Conservation (phyloP, 345 rosid species). For the Eucalyptus dawsonii region DNA sequence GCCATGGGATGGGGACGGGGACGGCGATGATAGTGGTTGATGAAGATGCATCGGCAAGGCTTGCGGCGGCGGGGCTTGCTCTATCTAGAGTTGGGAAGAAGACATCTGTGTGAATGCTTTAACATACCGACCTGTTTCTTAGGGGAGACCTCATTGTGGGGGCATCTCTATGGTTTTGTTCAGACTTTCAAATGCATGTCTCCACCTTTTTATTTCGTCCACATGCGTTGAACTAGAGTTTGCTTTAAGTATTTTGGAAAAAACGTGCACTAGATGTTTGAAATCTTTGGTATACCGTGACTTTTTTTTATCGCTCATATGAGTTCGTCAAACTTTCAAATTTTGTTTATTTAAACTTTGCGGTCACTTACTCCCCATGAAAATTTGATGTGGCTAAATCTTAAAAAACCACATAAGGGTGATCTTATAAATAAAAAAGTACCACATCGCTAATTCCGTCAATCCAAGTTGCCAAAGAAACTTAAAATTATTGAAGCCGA, state of each 20-base stretch:
- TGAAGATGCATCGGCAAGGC: neutral
- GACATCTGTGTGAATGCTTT: neutral
- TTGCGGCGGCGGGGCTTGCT: neutral
- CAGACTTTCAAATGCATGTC: neutral
- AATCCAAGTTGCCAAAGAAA: neutral
- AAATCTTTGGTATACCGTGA: neutral
- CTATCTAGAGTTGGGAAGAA: neutral
- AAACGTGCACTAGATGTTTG: neutral
- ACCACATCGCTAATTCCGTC: accelerated
- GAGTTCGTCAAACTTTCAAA: neutral
- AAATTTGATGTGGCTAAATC: accelerated
- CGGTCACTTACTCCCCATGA: neutral
- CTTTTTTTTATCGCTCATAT: neutral
- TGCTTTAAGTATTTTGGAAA: neutral
- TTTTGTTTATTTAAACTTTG: neutral
- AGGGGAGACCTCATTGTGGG: neutral
- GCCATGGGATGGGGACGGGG: neutral
- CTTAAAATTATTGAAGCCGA: neutral
- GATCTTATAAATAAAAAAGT: neutral
- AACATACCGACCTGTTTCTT: neutral
- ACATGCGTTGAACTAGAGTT: neutral
- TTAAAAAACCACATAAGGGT: accelerated
- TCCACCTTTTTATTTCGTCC: neutral
- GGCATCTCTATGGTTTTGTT: neutral
- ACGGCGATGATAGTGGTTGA: neutral